Evolutionary conservation across 352 stramenopile species (phyloP).

Genomic region (Pythium volutum): DNA sequence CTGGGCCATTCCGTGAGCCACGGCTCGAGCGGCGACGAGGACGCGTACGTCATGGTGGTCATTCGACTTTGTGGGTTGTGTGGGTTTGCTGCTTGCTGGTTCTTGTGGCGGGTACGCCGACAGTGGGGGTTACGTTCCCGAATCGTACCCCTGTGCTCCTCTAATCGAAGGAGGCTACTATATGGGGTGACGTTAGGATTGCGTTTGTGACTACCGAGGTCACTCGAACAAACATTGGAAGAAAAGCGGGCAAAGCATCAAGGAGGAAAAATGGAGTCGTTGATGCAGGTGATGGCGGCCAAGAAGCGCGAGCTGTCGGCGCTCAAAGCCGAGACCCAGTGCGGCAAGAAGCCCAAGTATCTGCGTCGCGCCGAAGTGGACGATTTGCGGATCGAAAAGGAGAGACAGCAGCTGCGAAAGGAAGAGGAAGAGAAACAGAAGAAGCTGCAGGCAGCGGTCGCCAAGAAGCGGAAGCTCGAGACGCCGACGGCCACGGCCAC

Average conservation of each 20-base stretch:
- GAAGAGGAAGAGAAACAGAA: slow-evolving; percentile 1
- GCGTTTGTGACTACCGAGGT: not conserved
- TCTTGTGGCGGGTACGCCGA: slow-evolving; percentile 8
- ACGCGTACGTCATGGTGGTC: not conserved
- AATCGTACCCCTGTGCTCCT: not conserved
- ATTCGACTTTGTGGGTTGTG: not conserved
- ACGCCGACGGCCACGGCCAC: not conserved
- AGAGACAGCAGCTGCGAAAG: slow-evolving; percentile 26
- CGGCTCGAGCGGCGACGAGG: slow-evolving; percentile 34
- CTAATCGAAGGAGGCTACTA: not conserved
- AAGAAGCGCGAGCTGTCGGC: slow-evolving; percentile 79
- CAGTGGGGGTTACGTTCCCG: not conserved
- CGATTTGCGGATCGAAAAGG: slow-evolving; percentile 35
- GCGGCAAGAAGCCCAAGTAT: slow-evolving; percentile 68
- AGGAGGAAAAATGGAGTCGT: slow-evolving; percentile 54
- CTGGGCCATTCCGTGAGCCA: slow-evolving; percentile 78
- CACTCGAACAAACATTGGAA: not conserved
- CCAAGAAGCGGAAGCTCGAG: slow-evolving; percentile 53
- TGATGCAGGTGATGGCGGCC: slow-evolving; percentile 70
- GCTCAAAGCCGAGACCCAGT: slow-evolving; percentile 48
- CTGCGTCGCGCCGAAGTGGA: slow-evolving; percentile 74
- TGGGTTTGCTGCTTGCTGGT: slow-evolving; percentile 6
- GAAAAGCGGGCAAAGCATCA: not conserved
- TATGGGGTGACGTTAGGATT: not conserved
- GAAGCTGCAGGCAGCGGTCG: not conserved